Conservation (phyloP, 2,329 filamentous ascomycete species). For the Chrysoporthe puriensis region DNA sequence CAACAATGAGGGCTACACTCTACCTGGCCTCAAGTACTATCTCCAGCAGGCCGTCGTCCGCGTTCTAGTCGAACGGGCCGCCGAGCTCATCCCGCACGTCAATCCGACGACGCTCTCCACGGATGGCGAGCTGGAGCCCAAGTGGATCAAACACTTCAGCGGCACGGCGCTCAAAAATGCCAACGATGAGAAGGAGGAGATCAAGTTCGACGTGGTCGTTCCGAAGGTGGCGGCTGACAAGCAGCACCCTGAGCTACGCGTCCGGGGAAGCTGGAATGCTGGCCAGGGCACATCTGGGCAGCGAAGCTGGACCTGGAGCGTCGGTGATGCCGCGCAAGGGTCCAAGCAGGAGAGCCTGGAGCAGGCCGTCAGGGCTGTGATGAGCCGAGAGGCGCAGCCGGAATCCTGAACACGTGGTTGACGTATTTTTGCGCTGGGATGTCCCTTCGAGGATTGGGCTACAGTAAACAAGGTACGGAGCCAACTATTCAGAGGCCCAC, state of each 20-base stretch:
- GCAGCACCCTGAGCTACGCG: constrained; percentile 25
- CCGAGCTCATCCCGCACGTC: constrained; percentile 35
- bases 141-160: constrained; percentile 39
- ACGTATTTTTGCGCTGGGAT: background rate
- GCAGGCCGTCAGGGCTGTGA: constrained; percentile 21
- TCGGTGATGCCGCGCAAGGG: constrained; percentile 23
- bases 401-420: background rate
- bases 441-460: background rate
- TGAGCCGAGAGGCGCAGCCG: constrained; percentile 22
- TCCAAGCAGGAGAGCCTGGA: constrained; percentile 24
- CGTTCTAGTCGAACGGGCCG: constrained; percentile 41
- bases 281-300: constrained; percentile 14
- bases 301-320: constrained; percentile 29
- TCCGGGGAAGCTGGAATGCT: constrained; percentile 26
- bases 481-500: background rate
- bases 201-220: constrained; percentile 19
- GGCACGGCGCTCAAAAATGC: constrained; percentile 33
- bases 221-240: background rate
- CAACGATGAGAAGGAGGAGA: constrained; percentile 18
- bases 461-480: background rate
- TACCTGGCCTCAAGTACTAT: constrained; percentile 50
- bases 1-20: constrained; percentile 47
- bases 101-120: constrained; percentile 27
- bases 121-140: constrained; percentile 10
- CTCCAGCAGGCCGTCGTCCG: constrained; percentile 48